Evolutionary conservation across 2,329 filamentous ascomycete species (phyloP).

Genomic region (Xylariaceae sp.): DNA sequence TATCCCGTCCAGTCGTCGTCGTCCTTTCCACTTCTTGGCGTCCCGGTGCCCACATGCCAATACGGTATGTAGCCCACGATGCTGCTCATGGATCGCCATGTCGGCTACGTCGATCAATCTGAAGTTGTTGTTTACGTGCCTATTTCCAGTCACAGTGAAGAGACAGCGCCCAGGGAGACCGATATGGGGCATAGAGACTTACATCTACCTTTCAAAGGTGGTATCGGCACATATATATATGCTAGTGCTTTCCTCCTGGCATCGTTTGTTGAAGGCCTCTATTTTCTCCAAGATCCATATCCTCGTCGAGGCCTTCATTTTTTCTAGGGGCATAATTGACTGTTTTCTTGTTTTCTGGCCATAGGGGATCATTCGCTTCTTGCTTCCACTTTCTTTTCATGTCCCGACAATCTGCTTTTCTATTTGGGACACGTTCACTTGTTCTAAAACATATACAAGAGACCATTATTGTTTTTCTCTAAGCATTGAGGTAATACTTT

Average conservation of each 20-base stretch:
- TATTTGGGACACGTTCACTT: slow-evolving; percentile 25
- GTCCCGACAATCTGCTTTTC: slow-evolving; percentile 21
- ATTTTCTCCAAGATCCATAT: slow-evolving; percentile 26
- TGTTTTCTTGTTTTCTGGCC: slow-evolving; percentile 33
- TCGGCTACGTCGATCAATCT: neutral
- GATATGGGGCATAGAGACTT: slow-evolving; percentile 25
- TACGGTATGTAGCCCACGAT: slow-evolving; percentile 7
- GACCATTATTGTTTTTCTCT: slow-evolving; percentile 11
- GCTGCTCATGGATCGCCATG: neutral
- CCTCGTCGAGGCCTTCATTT: slow-evolving; percentile 29
- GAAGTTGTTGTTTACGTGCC: neutral
- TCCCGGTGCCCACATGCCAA: slow-evolving; percentile 1
- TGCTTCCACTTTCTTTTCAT: slow-evolving; percentile 39
- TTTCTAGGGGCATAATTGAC: slow-evolving; percentile 29
- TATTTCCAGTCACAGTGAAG: slow-evolving; percentile 25
- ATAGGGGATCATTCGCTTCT: slow-evolving; percentile 54
- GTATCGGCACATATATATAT: slow-evolving; percentile 30
- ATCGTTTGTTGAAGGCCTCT: slow-evolving; percentile 9
- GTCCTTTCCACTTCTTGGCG: slow-evolving; percentile 1
- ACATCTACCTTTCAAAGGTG: slow-evolving; percentile 15
- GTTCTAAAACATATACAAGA: slow-evolving; percentile 18
- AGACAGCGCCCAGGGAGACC: slow-evolving; percentile 19
- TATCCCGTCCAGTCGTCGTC: slow-evolving; percentile 12
- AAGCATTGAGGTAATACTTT: slow-evolving; percentile 9
- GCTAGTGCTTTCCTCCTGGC: slow-evolving; percentile 17